Base-by-base conservation (phyloP, 192 early-diverging fungal species). In the Lobosporangium transversale region DNA sequence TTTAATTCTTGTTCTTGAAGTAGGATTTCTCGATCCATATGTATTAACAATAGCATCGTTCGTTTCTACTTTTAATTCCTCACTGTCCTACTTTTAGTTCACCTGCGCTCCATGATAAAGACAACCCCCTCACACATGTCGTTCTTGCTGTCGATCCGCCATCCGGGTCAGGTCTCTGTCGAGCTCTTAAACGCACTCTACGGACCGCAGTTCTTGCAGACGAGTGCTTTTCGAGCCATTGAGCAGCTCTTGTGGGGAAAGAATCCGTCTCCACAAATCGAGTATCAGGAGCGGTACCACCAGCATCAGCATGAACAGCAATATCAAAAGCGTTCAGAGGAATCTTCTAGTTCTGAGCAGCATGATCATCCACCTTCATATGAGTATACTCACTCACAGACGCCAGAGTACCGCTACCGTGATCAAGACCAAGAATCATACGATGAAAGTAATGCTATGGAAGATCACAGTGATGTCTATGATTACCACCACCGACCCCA, bases 171-270 rank as follows among this genome's bases (percentile, higher is more conserved):
- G 27, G 65, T 76, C 1, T 76, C 73, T 14, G 60, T 76, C 7
- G 73, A 76, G 27, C 14, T 76, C 15, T 26, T 76, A 36, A 65
- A 54, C 17, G 73, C 64, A 26, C 53, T 76, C 35, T 76, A 76
- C 58, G 73, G 73, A 0, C 73, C 73, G 9, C 58, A 66, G 24
- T 76, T 76, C 43, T 51, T 67, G 48, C 64, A 76, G 11, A 62
- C 73, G 6, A 76, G 60, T 29, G 64, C 58, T 29, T 76, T 76
- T 27, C 58, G 65, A 37, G 35, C 73, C 4, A 76, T 76, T 15
- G 73, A 76, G 31, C 64, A 67, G 23, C 30, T 76, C 1, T 65
- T 76, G n/a, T 76, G 73, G 73, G 73, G 65, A 1, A 56, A 58
- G 32, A 45, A 31, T 44, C 47, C 56, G 3, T 43, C 54, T 33